A percentile compares a stretch with the other conserved stretches of the same genome.
Conservation (phyloP, 768 basidiomycete species). For the Trametes meyenii region DNA sequence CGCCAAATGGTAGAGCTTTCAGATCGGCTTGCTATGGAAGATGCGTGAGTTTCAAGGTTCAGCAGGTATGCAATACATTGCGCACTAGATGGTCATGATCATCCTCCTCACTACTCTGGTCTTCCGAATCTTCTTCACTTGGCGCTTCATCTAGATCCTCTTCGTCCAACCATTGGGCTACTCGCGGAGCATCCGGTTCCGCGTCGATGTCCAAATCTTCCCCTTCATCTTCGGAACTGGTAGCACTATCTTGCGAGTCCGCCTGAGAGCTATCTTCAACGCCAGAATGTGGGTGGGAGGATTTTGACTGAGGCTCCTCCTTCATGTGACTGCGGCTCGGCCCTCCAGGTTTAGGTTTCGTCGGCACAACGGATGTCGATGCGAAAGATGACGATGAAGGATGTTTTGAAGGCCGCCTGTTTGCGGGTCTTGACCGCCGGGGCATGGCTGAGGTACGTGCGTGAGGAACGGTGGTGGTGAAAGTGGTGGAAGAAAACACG, state of each 20-base stretch:
- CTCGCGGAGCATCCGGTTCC: constrained; percentile 55
- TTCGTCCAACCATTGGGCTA: constrained; percentile 64
- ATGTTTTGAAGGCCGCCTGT: constrained; percentile 27
- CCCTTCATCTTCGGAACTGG: constrained; percentile 11
- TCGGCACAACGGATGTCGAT: neutral
- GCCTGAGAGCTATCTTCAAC: neutral
- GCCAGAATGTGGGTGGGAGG: constrained; percentile 4
- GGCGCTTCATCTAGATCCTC: constrained; percentile 37
- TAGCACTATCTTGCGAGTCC: constrained; percentile 34
- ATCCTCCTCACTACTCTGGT: constrained; percentile 9
- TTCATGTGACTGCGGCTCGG: no score
- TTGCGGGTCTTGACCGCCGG: constrained; percentile 41
- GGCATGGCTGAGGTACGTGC: constrained; percentile 34
- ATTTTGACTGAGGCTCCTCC: neutral
- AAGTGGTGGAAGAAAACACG: neutral
- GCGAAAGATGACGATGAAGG: neutral
- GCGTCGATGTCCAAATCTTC: constrained; percentile 10
- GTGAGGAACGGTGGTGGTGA: neutral
- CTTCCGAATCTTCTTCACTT: constrained; percentile 1
- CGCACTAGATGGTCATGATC: constrained; percentile 17
- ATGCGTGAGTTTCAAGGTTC: neutral
- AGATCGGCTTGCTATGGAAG: constrained; percentile 21
- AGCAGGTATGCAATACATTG: no score
- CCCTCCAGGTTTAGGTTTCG: no score
- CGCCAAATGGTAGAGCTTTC: constrained; percentile 32